phyloP scores from a whole-genome alignment of 345 rosid species.

The Hibiscus mutabilis region DNA sequence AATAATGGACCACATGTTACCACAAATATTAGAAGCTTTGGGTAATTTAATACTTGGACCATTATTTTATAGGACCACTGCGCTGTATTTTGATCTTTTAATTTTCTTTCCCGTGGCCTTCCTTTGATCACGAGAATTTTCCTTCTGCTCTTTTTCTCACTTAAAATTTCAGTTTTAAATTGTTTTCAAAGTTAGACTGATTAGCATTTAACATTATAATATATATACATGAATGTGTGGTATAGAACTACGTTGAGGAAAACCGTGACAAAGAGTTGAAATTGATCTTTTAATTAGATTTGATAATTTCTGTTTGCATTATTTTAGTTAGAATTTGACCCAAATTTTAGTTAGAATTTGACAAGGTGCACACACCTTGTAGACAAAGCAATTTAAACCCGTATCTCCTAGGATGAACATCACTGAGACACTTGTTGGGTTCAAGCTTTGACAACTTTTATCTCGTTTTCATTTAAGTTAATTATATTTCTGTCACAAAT shows the following conservation, averaged over 20 bases:
- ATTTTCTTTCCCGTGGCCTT: constrained; percentile 8
- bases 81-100: background rate
- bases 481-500: too few relatives aligned
- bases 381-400: too few relatives aligned
- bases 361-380: too few relatives aligned
- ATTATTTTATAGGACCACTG: constrained; percentile 23
- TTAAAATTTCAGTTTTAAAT: background rate
- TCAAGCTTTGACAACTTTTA: too few relatives aligned
- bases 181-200: background rate
- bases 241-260: too few relatives aligned
- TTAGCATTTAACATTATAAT: background rate
- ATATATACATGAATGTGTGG: too few relatives aligned
- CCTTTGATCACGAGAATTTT: constrained; percentile 11
- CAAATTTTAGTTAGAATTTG: too few relatives aligned
- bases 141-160: background rate
- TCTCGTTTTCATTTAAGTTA: too few relatives aligned
- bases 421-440: too few relatives aligned
- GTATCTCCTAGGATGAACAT: too few relatives aligned
- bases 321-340: background rate
- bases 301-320: background rate
- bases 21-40: background rate
- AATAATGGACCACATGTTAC: constrained; percentile 15
- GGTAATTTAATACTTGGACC: constrained; percentile 8
- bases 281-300: background rate
- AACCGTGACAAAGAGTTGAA: too few relatives aligned